Evolutionary conservation across 768 basidiomycete genomes (phyloP), one percentile per base, ranked within the genome.

Genomic region (Lentinula sp.): DNA sequence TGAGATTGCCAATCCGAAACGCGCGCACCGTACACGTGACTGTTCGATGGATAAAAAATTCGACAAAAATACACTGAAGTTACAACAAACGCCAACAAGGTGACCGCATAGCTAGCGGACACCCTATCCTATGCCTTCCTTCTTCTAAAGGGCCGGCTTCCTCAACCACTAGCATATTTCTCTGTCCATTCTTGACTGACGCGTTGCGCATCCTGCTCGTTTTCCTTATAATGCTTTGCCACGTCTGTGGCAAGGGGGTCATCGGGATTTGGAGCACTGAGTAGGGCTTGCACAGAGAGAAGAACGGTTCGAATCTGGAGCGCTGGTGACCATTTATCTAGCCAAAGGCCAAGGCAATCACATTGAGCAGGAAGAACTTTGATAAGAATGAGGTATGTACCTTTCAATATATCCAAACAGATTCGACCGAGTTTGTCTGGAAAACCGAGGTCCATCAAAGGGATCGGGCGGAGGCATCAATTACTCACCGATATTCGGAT

Each of bases 291-390:
- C 70, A 99, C 83, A 43, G 96, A 98, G 55, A 99, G 83, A 61
- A 99, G 80, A 55, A 99, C 97, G 1, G 97, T 99, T 66, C 97
- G 89, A 76, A 99, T 99, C 73, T 99, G 97, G 16, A 99, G 81
- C 0, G 97, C 97, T 18, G 97, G 97, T 9, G 95, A 97, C 97
- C 97, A 99, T 80, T 98, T 98, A 76, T 99, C 97, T 94, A 68
- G 20, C 45, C 59, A 33, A 48, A 59, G 39, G 63, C 16, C 45
- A 42, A 41, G 49, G 49, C 37, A n/a, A 8, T 12, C 48, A 15
- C 16, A 39, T 10, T 49, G 4, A 57, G 33, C 18, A 3, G 49
- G 42, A 49, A 43, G 59, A 50, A 62, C 23, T 20, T 53, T 10
- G 39, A 12, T 49, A 37, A 41, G 41, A 43, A 52, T 18, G 15